phyloP scores from a whole-genome alignment of 2,329 filamentous ascomycete genomes.

The Diaporthe destruens region DNA sequence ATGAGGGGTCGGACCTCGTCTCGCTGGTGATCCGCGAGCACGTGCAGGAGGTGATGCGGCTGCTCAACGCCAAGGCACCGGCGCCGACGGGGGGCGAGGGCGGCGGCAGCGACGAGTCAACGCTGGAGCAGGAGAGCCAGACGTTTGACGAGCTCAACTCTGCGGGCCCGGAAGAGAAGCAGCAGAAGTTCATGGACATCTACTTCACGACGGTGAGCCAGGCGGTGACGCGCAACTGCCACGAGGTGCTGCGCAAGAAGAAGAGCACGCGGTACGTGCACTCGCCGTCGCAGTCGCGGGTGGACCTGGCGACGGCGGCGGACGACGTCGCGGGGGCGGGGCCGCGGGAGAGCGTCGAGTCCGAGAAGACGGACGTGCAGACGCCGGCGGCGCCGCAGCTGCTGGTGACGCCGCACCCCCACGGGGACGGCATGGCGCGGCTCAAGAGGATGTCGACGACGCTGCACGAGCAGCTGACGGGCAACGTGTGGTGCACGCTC shows the following conservation, averaged over 20 bases:
- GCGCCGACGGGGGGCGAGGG: slow-evolving; percentile 16
- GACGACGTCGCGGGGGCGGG: slow-evolving; percentile 38
- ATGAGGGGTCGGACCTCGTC: slow-evolving; percentile 51
- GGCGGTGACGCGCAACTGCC: slow-evolving; percentile 54
- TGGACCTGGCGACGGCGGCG: slow-evolving; percentile 36
- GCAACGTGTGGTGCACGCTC: slow-evolving; percentile 67
- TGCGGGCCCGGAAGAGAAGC: slow-evolving; percentile 61
- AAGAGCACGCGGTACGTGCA: slow-evolving; percentile 45
- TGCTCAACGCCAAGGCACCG: slow-evolving; percentile 55
- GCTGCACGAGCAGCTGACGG: slow-evolving; percentile 43
- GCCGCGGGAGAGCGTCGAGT: background rate
- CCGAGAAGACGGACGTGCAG: background rate
- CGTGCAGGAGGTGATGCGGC: slow-evolving; percentile 60
- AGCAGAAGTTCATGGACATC: slow-evolving; percentile 63
- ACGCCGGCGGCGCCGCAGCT: slow-evolving; percentile 35
- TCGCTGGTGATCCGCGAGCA: slow-evolving; percentile 62
- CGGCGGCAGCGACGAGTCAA: slow-evolving; percentile 39
- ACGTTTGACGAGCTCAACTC: slow-evolving; percentile 61
- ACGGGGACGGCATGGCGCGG: slow-evolving; percentile 26
- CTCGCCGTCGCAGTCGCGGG: slow-evolving; percentile 41
- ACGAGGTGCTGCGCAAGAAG: slow-evolving; percentile 47
- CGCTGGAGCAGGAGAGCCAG: slow-evolving; percentile 27
- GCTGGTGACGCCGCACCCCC: background rate
- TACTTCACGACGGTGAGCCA: slow-evolving; percentile 62
- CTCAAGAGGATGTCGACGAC: slow-evolving; percentile 32